phyloP scores from a whole-genome alignment of 352 stramenopile species.

The Globisporangium alternatum region DNA sequence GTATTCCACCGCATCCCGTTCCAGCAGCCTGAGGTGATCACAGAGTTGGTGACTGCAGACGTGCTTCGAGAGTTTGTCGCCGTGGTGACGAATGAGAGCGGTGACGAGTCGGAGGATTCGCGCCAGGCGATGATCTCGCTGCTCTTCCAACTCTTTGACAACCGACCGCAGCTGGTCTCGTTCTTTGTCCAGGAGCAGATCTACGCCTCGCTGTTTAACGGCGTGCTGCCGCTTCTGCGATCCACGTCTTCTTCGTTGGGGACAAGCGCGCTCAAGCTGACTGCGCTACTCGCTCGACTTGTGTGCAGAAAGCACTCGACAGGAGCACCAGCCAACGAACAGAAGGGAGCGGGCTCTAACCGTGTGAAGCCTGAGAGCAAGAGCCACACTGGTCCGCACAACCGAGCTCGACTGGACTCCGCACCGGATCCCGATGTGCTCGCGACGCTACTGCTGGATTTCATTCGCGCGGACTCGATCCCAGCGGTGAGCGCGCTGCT shows the following conservation, averaged over 20 bases:
- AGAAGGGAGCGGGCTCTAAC: background rate
- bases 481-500: slow-evolving; percentile 66
- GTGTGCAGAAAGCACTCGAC: slow-evolving; percentile 44
- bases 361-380: background rate
- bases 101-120: slow-evolving; percentile 66
- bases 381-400: slow-evolving; percentile 7
- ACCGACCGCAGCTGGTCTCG: slow-evolving; percentile 41
- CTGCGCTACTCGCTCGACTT: slow-evolving; percentile 46
- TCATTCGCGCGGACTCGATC: slow-evolving; percentile 68
- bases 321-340: background rate
- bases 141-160: slow-evolving; percentile 69
- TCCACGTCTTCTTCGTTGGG: slow-evolving; percentile 37
- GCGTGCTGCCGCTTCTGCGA: slow-evolving; percentile 40
- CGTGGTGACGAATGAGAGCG: slow-evolving; percentile 40
- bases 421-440: slow-evolving; percentile 60
- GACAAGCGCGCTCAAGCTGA: slow-evolving; percentile 51
- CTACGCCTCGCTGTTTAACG: slow-evolving; percentile 56
- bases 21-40: slow-evolving; percentile 28
- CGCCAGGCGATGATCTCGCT: slow-evolving; percentile 60
- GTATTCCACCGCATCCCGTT: slow-evolving; percentile 48
- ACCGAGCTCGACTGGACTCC: slow-evolving; percentile 45
- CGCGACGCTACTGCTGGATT: slow-evolving; percentile 63
- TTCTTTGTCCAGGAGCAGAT: slow-evolving; percentile 58
- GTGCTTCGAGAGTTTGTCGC: slow-evolving; percentile 54
- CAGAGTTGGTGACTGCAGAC: slow-evolving; percentile 43